Conservation (phyloP, 176 grass and related monocot species). For the Raddia guianensis region DNA sequence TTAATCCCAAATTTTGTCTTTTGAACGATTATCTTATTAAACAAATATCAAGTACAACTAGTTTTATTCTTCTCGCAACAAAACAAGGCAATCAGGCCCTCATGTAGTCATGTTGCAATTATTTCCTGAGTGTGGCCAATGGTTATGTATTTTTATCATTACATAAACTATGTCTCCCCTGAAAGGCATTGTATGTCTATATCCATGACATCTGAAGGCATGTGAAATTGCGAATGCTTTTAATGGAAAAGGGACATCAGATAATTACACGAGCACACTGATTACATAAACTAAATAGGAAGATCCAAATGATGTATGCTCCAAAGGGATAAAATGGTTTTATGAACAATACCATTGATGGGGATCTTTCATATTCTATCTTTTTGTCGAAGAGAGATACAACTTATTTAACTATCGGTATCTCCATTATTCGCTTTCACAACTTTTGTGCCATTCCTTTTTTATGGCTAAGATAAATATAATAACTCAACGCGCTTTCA, state of each 20-base stretch:
- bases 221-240: not conserved
- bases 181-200: slow-evolving; percentile 25
- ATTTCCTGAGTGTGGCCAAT: not conserved
- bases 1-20: not conserved
- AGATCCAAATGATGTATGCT: slow-evolving; percentile 27
- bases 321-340: not conserved
- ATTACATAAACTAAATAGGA: not conserved
- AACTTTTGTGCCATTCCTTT: not conserved
- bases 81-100: not conserved
- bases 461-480: slow-evolving; percentile 1
- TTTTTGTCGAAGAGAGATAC: not conserved
- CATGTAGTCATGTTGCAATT: not conserved
- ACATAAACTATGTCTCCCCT: not conserved
- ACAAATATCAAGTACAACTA: not conserved
- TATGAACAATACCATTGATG: slow-evolving; percentile 14
- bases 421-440: not conserved
- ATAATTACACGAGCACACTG: not conserved
- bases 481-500: slow-evolving; percentile 49
- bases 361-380: slow-evolving; percentile 6
- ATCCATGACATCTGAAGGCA: not conserved
- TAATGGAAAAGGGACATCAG: not conserved
- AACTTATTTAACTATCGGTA: slow-evolving; percentile 12
- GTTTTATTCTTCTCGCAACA: not conserved
- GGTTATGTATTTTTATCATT: not conserved
- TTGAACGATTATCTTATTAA: not conserved